Evolutionary conservation across 2,329 filamentous ascomycete genomes (phyloP).

Genomic region (Shiraia sp.): DNA sequence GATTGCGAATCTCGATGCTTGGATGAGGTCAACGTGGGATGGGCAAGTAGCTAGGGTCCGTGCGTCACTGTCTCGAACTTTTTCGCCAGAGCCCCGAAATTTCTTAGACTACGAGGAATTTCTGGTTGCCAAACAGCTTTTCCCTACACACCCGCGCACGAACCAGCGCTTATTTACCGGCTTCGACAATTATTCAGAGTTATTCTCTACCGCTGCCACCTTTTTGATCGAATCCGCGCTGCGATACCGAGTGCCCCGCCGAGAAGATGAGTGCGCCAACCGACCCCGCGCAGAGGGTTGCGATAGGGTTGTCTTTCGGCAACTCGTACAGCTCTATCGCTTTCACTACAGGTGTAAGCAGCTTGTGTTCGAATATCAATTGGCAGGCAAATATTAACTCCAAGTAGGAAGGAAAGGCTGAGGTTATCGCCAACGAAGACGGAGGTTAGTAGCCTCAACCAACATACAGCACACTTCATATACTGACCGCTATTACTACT

Average conservation of each 20-base stretch:
- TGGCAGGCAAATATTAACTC: constrained; percentile 10
- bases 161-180: no score
- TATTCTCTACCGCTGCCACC: background rate
- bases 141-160: background rate
- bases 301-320: constrained; percentile 96
- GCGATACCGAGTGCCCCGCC: constrained; percentile 8
- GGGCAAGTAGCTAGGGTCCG: constrained; percentile 9
- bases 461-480: constrained; percentile 6
- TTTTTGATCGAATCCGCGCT: background rate
- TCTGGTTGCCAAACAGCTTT: background rate
- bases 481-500: constrained; percentile 12
- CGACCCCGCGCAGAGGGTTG: constrained; percentile 60
- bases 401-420: constrained; percentile 80
- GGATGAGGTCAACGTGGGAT: constrained; percentile 17
- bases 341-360: constrained; percentile 68
- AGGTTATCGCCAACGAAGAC: constrained; percentile 98
- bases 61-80: constrained; percentile 8
- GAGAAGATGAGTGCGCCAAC: constrained; percentile 56
- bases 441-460: constrained; percentile 67
- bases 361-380: no score
- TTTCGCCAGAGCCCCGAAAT: constrained; percentile 25
- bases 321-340: constrained; percentile 99
- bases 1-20: background rate
- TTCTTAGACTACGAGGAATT: constrained; percentile 20
- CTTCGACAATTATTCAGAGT: background rate